Base-by-base conservation (phyloP, 768 basidiomycete genomes). In the Leccinum aurantiacum region DNA sequence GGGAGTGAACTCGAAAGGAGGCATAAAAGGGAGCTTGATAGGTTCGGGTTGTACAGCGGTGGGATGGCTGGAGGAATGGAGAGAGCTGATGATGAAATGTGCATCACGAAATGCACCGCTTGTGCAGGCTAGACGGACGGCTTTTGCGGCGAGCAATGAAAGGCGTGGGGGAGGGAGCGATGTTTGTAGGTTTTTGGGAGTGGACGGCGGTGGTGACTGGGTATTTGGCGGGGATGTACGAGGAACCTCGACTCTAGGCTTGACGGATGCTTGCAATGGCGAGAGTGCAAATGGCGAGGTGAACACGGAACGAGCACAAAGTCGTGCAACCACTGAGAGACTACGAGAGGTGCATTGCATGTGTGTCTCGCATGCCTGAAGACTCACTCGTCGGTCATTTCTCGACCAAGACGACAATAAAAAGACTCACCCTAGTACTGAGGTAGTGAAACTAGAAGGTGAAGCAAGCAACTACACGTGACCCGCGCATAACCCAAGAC, bases 261-360 rank as follows among this genome's bases (percentile, higher is more conserved):
- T 58, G 46, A 57, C 11, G 35, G 54, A 58, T 33, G 57, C 55
- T 55, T 57, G 64, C 7, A 56, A 27, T 27, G 54, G 52, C 11
- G 55, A 52, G 52, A 38, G 54, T 17, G 55, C 38, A 4, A 9
- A n/a, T 15, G 58, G 41, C 29, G 61, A 56, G 44, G 64, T 59
- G 48, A 56, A 60, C 24, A 67, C 46, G 33, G 31, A 53, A 35
- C 63, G 67, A 27, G 33, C 33, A 41, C 7, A 17, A 6, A 14
- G 19, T 8, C 22, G 27, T 27, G 35, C 6, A 14, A 15, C 11
- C 35, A 57, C 53, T 17, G 56, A 48, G 9, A 27, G 47, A 27
- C 76, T 73, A 71, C 77, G 84, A 79, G 83, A 82, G 74, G 76
- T 81, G 80, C 86, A 87, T 88, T 78, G 86, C 88, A 90, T 89